Evolutionary conservation across 2,329 filamentous ascomycete genomes (phyloP), one percentile per base, ranked within the genome.

Genomic region (Xylaria sp.): DNA sequence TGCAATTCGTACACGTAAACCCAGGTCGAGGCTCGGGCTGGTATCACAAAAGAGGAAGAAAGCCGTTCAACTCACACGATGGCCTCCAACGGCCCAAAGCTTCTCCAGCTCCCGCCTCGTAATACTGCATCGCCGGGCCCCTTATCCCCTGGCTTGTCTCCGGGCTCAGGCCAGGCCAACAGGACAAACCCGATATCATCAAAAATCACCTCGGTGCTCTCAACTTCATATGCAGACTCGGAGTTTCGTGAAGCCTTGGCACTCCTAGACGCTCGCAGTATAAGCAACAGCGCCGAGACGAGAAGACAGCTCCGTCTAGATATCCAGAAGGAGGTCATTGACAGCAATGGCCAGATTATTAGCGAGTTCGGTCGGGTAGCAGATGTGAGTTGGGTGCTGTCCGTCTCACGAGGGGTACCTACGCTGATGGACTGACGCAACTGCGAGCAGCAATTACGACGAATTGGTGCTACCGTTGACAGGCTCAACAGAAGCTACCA

Each of bases 251-350:
- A 97, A 83, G 91, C 94, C 15, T 82, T 99, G 34, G 84, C 87
- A 60, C 88, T 96, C 0, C 83, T 98, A 23, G 95, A 97, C 80
- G 83, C 88, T 58, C 87, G 92, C 41, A 85, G 86, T 0, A 79
- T 94, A 15, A 83, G 86, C 63, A 97, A 97, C 77, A 93, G 89
- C 13, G 86, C 92, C 10, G 92, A 94, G 72, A 91, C 90, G 2
- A 87, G 96, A 60, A 89, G 95, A 6, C 90, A 93, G 66, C 81
- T 98, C 18, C 89, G 94, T 18, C 81, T 97, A 0, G 90, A 97
- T 77, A 85, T 97, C 1, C 94, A 98, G 78, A 95, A 92, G 78
- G 94, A 98, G 77, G 92, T 97, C 43, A 94, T 98, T 65, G 89
- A 95, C 72, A 94, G 92, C 80, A 97, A 98, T 87, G 94, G 92